These are phyloP conservation scores for Lentinula sp. DNA, from an alignment of 768 basidiomycete species.

Conservation along the genomic window DNA sequence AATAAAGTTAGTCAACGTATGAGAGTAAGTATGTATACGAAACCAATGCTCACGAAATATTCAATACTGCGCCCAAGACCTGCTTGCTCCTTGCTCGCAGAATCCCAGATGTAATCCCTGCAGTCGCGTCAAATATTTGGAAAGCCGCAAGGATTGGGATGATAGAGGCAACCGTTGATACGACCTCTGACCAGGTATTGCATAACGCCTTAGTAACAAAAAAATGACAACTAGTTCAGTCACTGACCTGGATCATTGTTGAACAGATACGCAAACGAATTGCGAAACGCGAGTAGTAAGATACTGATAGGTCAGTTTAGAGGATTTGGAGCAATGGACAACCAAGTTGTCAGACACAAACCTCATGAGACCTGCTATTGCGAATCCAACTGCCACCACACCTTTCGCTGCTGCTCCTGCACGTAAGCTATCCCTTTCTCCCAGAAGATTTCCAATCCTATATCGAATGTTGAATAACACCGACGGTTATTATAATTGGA, in stretches of 20 bases:
- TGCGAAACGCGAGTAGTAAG: conserved; percentile 53
- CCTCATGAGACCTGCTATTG: conserved; percentile 65
- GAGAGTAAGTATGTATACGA: neutral
- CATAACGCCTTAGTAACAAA: neutral
- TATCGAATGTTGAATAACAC: neutral
- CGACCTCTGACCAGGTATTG: conserved; percentile 33
- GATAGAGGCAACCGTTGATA: conserved; percentile 57
- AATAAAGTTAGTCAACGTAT: conserved; percentile 70
- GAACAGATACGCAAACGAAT: conserved; percentile 70
- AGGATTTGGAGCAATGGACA: neutral
- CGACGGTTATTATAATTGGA: too few relatives aligned
- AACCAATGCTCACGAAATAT: conserved; percentile 47
- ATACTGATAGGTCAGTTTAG: conserved; percentile 24
- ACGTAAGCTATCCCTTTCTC: conserved; percentile 68
- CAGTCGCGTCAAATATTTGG: conserved; percentile 81
- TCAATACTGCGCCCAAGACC: conserved; percentile 70
- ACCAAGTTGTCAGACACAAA: conserved; percentile 15
- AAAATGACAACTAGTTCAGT: neutral
- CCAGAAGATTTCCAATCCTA: conserved; percentile 86
- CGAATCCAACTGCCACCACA: conserved; percentile 59
- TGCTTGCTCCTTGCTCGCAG: conserved; percentile 81
- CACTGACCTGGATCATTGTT: conserved; percentile 56
- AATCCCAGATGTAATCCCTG: conserved; percentile 66
- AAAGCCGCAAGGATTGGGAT: conserved; percentile 72
- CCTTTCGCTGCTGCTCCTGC: conserved; percentile 65